Percentiles rank a stretch among this genome's conserved stretches.
phyloP scores from a whole-genome alignment of 495 filamentous ascomycete species.

The Oleoguttula mirabilis region DNA sequence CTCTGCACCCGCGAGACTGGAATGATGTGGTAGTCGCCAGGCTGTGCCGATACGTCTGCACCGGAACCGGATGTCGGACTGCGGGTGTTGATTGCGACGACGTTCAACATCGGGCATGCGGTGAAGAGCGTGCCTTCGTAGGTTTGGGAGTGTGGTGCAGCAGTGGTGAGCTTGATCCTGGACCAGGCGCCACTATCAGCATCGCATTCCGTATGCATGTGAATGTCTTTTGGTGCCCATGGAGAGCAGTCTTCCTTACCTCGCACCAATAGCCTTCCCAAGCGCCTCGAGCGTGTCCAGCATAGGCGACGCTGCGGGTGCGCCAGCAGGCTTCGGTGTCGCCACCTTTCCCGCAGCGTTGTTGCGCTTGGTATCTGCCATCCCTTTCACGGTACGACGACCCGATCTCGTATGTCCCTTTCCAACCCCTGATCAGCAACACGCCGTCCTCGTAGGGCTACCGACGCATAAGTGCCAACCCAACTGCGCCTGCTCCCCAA shows the following conservation, averaged over 20 bases:
- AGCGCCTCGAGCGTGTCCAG: constrained; percentile 27
- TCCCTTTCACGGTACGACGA: constrained; percentile 4
- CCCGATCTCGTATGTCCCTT: not conserved
- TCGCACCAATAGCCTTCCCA: constrained; percentile 29
- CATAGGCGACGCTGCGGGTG: constrained; percentile 21
- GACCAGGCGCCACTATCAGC: not conserved
- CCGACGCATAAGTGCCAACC: not conserved
- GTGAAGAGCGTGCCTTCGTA: constrained; percentile 56
- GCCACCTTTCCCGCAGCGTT: constrained; percentile 28
- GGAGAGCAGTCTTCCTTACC: constrained; percentile 19
- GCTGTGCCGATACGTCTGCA: constrained; percentile 32
- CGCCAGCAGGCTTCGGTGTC: constrained; percentile 26
- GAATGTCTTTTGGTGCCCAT: not conserved
- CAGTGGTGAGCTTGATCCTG: constrained; percentile 52
- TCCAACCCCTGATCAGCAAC: not conserved
- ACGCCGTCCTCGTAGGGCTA: not conserved
- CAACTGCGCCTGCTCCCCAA: not conserved
- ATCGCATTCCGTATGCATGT: not conserved
- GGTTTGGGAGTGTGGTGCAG: constrained; percentile 36
- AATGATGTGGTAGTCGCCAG: constrained; percentile 52
- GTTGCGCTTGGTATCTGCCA: constrained; percentile 28
- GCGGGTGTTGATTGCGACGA: constrained; percentile 48
- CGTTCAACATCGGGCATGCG: constrained; percentile 53
- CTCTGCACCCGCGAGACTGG: constrained; percentile 51
- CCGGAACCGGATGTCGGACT: constrained; percentile 25